Percentiles rank a stretch among this genome's conserved stretches.
Conservation (phyloP, 2,329 filamentous ascomycete species). For the Fusarium beomiforme region DNA sequence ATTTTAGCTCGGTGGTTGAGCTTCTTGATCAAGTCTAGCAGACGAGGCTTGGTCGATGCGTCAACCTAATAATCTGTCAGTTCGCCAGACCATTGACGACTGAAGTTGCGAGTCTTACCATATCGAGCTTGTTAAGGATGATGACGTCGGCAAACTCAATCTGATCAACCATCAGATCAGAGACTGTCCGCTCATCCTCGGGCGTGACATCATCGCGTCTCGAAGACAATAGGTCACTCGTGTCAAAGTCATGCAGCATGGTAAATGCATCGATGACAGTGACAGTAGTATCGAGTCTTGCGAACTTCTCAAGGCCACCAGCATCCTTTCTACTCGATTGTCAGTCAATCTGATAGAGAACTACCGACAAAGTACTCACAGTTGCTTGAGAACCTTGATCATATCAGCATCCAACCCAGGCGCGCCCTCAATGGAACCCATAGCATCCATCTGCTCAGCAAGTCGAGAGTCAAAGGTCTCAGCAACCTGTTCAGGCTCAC, state of each 20-base stretch:
- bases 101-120: conserved; percentile 51
- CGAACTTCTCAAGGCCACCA: conserved; percentile 73
- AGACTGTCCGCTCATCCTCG: conserved; percentile 78
- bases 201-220: conserved; percentile 69
- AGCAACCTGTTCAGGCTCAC: conserved; percentile 77
- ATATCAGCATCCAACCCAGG: conserved; percentile 50
- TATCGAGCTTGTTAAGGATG: conserved; percentile 76
- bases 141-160: conserved; percentile 82
- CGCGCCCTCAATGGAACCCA: conserved; percentile 45
- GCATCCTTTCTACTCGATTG: conserved; percentile 53
- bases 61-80: conserved; percentile 44
- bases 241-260: conserved; percentile 77
- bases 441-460: conserved; percentile 56
- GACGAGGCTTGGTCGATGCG: conserved; percentile 54
- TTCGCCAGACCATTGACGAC: rapidly evolving
- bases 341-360: neutral
- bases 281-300: conserved; percentile 75
- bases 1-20: conserved; percentile 75
- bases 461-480: conserved; percentile 74
- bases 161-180: conserved; percentile 79
- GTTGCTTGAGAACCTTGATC: conserved; percentile 48
- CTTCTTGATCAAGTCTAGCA: conserved; percentile 64
- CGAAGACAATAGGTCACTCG: conserved; percentile 72
- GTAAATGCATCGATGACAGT: conserved; percentile 80
- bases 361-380: conserved; percentile 38